Conservation (phyloP, 2,329 filamentous ascomycete genomes). For the Clarireedia homoeocarpa region DNA sequence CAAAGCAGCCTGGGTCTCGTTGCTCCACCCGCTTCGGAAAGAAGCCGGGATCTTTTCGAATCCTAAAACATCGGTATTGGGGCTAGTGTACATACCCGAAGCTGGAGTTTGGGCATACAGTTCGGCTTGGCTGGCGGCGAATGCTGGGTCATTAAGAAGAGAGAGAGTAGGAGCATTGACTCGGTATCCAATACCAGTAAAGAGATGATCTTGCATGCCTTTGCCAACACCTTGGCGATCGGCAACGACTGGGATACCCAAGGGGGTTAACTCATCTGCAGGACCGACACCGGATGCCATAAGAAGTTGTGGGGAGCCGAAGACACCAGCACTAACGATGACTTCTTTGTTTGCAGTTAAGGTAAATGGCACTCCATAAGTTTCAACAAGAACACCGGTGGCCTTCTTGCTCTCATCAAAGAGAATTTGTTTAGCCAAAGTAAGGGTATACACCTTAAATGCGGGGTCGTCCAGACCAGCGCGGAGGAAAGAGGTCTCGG, state of each 20-base stretch:
- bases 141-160: not conserved
- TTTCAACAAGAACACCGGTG: conserved; percentile 32
- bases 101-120: not conserved
- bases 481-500: conserved; percentile 31
- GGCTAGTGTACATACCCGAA: conserved; percentile 6
- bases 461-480: not conserved
- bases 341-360: conserved; percentile 13
- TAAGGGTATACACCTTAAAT: conserved; percentile 34
- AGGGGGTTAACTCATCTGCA: conserved; percentile 33
- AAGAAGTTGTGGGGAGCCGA: conserved; percentile 42
- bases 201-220: conserved; percentile 36
- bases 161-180: conserved; percentile 8
- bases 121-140: not conserved
- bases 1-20: not conserved
- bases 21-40: conserved; percentile 1
- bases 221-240: conserved; percentile 43
- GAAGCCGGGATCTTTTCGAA: conserved; percentile 15
- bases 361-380: conserved; percentile 1
- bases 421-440: conserved; percentile 37
- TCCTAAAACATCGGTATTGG: conserved; percentile 11
- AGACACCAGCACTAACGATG: conserved; percentile 40
- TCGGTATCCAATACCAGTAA: conserved; percentile 8
- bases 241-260: conserved; percentile 37
- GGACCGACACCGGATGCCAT: conserved; percentile 40
- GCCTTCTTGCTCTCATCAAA: conserved; percentile 35